Evolutionary conservation across 495 filamentous ascomycete species (phyloP).

Genomic region (Penicillium desertorum): DNA sequence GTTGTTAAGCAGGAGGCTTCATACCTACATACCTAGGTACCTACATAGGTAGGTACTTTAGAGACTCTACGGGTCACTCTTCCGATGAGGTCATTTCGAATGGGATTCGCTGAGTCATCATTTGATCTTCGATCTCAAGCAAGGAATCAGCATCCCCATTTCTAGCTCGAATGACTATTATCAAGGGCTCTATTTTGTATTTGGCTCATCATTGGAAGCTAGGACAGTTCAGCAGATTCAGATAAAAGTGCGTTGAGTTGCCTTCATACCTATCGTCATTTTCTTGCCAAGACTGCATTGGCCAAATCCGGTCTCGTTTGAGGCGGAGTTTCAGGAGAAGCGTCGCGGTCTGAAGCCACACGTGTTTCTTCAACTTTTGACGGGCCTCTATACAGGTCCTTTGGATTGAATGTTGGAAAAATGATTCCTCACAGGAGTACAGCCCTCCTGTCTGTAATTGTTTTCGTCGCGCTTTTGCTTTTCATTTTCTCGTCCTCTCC

Average conservation of each 20-base stretch:
- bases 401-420: constrained; percentile 16
- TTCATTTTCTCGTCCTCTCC: constrained; percentile 48
- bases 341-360: constrained; percentile 8
- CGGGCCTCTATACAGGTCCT: constrained; percentile 8
- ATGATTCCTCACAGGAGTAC: constrained; percentile 49
- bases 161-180: neutral
- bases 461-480: constrained; percentile 47
- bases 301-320: constrained; percentile 19
- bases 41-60: too few species aligned
- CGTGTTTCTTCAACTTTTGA: constrained; percentile 12
- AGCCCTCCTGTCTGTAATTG: constrained; percentile 42
- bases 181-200: neutral
- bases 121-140: neutral
- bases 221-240: neutral
- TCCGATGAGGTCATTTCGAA: neutral
- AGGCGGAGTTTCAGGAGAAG: constrained; percentile 19
- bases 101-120: neutral
- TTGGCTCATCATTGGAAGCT: neutral
- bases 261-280: neutral
- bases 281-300: constrained; percentile 14
- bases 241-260: neutral
- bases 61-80: neutral
- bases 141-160: neutral
- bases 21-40: too few species aligned
- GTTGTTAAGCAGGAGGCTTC: neutral